These are phyloP conservation scores for Boletus insuetus DNA, from an alignment of 768 basidiomycete species.

Conservation along the genomic window DNA sequence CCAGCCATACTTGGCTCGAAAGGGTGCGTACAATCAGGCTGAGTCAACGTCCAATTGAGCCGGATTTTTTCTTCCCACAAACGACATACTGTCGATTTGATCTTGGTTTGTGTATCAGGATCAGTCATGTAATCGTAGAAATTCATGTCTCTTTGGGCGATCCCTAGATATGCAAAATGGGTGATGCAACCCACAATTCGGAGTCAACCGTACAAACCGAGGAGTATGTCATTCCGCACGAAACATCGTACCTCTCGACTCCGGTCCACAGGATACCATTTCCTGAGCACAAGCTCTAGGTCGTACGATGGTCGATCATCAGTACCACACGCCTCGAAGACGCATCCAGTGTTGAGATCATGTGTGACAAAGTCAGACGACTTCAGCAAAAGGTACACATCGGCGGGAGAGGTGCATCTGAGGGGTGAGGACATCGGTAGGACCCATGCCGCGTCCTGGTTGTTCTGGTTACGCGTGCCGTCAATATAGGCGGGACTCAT, in stretches of 20 bases:
- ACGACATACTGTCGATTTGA: conserved; percentile 46
- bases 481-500: neutral
- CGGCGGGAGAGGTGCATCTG: conserved; percentile 83
- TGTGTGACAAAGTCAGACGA: conserved; percentile 88
- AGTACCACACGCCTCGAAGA: conserved; percentile 65
- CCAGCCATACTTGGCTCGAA: neutral
- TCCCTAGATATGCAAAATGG: conserved; percentile 43
- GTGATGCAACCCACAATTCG: neutral
- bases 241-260: conserved; percentile 91
- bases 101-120: conserved; percentile 46
- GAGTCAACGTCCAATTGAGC: conserved; percentile 50
- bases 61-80: conserved; percentile 74
- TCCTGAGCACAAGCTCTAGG: conserved; percentile 83
- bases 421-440: conserved; percentile 80
- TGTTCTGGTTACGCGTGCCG: neutral
- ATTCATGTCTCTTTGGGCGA: conserved; percentile 86
- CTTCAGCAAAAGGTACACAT: conserved; percentile 90
- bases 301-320: conserved; percentile 41
- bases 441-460: conserved; percentile 89
- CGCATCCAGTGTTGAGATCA: conserved; percentile 56
- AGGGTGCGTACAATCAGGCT: conserved; percentile 60
- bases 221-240: conserved; percentile 63
- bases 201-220: conserved; percentile 50
- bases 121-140: conserved; percentile 86
- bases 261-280: conserved; percentile 85